Conservation (phyloP, 192 early-diverging fungal genomes). For the Backusella sp. region DNA sequence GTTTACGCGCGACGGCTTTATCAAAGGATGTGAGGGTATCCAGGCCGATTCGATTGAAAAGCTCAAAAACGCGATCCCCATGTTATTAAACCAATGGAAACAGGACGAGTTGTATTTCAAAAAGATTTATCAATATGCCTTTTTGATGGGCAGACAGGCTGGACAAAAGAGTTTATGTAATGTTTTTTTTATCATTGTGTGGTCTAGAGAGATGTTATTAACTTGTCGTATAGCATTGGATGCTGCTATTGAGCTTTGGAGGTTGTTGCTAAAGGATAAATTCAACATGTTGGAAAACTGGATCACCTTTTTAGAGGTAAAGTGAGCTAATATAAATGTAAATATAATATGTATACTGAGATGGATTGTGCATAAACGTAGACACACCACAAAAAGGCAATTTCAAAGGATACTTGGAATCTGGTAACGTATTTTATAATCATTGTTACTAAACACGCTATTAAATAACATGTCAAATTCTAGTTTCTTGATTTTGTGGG, state of each 20-base stretch:
- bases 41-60: constrained; percentile 68
- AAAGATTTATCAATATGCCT: constrained; percentile 76
- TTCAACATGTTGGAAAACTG: constrained; percentile 68
- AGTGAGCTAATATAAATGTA: not conserved
- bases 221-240: constrained; percentile 53
- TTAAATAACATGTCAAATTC: not conserved
- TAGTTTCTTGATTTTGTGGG: constrained; percentile 77
- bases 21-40: constrained; percentile 69
- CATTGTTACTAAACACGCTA: not conserved
- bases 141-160: constrained; percentile 66
- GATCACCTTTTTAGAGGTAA: constrained; percentile 63
- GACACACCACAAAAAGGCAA: constrained; percentile 74
- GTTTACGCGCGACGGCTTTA: constrained; percentile 67
- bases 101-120: constrained; percentile 57
- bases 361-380: constrained; percentile 14
- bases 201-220: no score
- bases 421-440: constrained; percentile 44
- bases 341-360: not conserved
- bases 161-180: constrained; percentile 75
- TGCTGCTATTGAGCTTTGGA: constrained; percentile 76
- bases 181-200: no score
- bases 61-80: constrained; percentile 53
- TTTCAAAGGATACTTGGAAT: constrained; percentile 85
- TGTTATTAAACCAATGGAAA: constrained; percentile 47
- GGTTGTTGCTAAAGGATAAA: constrained; percentile 56